Conservation (phyloP, 305 asterid genomes). For the Salvia sclarea region DNA sequence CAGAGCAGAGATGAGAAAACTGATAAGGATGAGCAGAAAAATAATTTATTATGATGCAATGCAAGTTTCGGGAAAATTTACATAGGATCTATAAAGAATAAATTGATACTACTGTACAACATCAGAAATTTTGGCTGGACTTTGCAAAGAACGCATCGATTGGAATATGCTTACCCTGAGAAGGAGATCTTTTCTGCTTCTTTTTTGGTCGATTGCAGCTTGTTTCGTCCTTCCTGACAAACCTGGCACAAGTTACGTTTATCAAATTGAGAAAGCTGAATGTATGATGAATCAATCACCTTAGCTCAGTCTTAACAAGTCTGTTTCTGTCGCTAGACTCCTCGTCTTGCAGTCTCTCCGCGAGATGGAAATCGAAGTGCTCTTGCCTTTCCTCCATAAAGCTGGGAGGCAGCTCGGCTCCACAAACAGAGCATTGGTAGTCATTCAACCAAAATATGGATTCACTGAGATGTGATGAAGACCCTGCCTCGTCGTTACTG, state of each 20-base stretch:
- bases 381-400: slow-evolving; percentile 83
- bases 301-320: slow-evolving; percentile 41
- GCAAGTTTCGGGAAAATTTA: slow-evolving; percentile 12
- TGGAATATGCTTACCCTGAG: slow-evolving; percentile 64
- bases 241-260: slow-evolving; percentile 53
- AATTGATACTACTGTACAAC: not conserved
- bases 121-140: slow-evolving; percentile 48
- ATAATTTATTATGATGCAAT: not conserved
- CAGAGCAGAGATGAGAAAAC: not conserved
- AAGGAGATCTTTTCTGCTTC: slow-evolving; percentile 62
- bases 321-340: slow-evolving; percentile 46
- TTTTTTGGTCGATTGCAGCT: slow-evolving; percentile 48
- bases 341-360: slow-evolving; percentile 81
- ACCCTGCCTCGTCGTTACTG: slow-evolving; percentile 38
- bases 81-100: not conserved
- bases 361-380: slow-evolving; percentile 91
- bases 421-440: slow-evolving; percentile 83
- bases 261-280: too few relatives aligned
- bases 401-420: slow-evolving; percentile 74
- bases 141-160: slow-evolving; percentile 73
- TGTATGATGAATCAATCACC: slow-evolving; percentile 38
- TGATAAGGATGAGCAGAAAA: not conserved
- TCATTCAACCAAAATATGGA: slow-evolving; percentile 64
- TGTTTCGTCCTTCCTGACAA: slow-evolving; percentile 41
- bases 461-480: slow-evolving; percentile 32